A percentile compares a stretch with the other conserved stretches of the same genome.
Conservation (phyloP, 2,329 filamentous ascomycete genomes). For the Pestalotiopsis sp. region DNA sequence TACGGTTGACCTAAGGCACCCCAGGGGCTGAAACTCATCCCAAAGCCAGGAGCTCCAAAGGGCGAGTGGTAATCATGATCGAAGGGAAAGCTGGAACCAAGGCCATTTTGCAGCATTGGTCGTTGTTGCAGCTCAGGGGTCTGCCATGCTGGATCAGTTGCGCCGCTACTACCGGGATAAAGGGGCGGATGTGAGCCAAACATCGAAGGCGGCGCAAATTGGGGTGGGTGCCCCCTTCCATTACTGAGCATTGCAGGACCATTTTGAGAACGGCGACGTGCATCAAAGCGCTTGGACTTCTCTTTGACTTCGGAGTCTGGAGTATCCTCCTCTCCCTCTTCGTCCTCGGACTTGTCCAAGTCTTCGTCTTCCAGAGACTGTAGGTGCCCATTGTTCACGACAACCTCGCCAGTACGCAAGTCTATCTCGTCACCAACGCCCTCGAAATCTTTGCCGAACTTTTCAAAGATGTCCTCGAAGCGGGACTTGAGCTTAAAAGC, state of each 20-base stretch:
- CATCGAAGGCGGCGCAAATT: constrained; percentile 17
- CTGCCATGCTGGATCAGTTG: constrained; percentile 38
- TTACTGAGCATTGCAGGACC: background rate
- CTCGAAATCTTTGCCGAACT: constrained; percentile 81
- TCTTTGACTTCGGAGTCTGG: background rate
- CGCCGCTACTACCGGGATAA: constrained; percentile 16
- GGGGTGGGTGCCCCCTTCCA: constrained; percentile 13
- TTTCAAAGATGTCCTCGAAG: constrained; percentile 86
- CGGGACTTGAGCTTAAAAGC: constrained; percentile 75
- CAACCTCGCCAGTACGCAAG: constrained; percentile 73
- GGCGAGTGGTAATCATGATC: background rate
- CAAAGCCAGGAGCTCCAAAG: background rate
- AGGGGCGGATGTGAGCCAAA: constrained; percentile 19
- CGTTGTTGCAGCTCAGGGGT: constrained; percentile 31
- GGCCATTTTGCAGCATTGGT: background rate
- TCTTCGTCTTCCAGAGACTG: constrained; percentile 44
- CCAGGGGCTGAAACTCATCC: background rate
- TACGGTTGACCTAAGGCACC: background rate
- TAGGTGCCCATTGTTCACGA: constrained; percentile 91
- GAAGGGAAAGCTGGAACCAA: background rate
- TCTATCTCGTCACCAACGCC: constrained; percentile 89
- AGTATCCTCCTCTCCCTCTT: constrained; percentile 34
- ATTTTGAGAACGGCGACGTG: constrained; percentile 14
- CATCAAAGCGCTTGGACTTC: constrained; percentile 15
- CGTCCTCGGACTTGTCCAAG: constrained; percentile 35